A percentile compares a stretch with the other conserved stretches of the same genome.
phyloP scores from a whole-genome alignment of 1,284 basidiomycete species.

The Quambalaria eucalypti region DNA sequence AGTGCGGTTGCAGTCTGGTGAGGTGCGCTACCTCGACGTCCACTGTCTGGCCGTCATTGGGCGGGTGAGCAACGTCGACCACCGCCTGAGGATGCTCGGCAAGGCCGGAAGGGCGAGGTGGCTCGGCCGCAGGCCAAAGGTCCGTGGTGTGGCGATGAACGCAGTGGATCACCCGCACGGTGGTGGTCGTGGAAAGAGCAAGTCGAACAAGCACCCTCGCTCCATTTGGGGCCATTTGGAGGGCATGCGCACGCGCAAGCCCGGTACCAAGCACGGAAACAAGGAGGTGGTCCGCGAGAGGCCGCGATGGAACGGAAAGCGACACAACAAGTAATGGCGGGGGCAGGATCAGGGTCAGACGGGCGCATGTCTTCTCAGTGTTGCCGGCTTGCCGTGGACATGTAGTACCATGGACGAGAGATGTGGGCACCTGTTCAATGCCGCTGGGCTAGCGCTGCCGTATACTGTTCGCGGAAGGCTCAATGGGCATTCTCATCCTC shows the following conservation, averaged over 20 bases:
- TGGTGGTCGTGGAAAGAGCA: slow-evolving; percentile 90
- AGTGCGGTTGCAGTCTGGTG: slow-evolving; percentile 80
- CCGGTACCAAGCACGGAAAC: slow-evolving; percentile 75
- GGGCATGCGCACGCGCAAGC: slow-evolving; percentile 83
- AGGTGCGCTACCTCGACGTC: slow-evolving; percentile 74
- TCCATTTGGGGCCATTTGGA: slow-evolving; percentile 84
- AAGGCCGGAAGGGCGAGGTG: slow-evolving; percentile 86
- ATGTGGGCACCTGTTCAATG: too few relatives aligned
- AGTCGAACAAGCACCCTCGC: slow-evolving; percentile 60
- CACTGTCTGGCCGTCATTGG: slow-evolving; percentile 84
- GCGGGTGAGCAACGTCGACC: slow-evolving; percentile 81
- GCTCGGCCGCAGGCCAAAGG: slow-evolving; percentile 76
- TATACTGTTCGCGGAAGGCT: too few relatives aligned
- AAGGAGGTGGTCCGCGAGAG: slow-evolving; percentile 84
- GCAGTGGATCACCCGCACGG: slow-evolving; percentile 90
- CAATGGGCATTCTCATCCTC: too few relatives aligned
- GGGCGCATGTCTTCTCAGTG: too few relatives aligned
- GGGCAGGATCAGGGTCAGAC: too few relatives aligned
- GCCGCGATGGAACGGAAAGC: slow-evolving; percentile 71
- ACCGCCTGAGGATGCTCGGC: slow-evolving; percentile 73
- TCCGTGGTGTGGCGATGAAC: slow-evolving; percentile 98
- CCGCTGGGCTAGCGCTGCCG: too few relatives aligned
- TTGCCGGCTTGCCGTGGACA: too few relatives aligned
- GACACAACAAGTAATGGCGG: too few relatives aligned
- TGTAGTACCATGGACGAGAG: too few relatives aligned